Evolutionary conservation across 495 filamentous ascomycete genomes (phyloP), one percentile per base, ranked within the genome.

Genomic region (Penicillium salamii): DNA sequence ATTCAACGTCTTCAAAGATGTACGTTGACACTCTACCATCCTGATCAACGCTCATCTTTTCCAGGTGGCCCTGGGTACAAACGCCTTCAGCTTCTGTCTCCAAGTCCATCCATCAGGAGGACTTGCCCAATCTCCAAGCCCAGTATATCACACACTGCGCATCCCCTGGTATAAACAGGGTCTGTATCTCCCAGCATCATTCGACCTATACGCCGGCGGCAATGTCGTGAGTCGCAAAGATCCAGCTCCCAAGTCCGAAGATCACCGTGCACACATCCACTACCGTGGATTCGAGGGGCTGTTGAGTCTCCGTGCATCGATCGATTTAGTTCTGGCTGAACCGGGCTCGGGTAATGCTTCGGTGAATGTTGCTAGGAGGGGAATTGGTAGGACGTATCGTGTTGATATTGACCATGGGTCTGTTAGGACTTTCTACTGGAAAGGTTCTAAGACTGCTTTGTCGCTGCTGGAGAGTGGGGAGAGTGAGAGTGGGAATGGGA

Each of bases 1-100:
- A 5, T 48, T 48, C 45, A 48, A 48, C 14, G 34, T 48, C 20
- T 48, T 48, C 45, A 48, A 48, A 28, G 45, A 48, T 48, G 45
- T 48, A 39, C 3, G 45, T 19, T 45, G 23, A 20, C 5, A 19
- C 11, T 23, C 3, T 35, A 4, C 2, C 7, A 13, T 20, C 13
- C 17, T 19, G 8, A 41, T 21, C 13, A 32, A 42, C 5, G n/a
- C 31, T 35, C 13, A 45, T 14, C 14, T 12, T 21, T 15, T 17
- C 9, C 18, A 49, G 46, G 26, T 40, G 14, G 24, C 46, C 20
- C 26, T 49, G 1, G 46, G 46, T 19, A 40, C 37, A 23, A 33
- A 40, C 17, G 45, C 45, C 9, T 48, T 29, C 7, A 48, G 23
- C 23, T 48, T 49, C 18, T 42, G 38, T n/a, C 47, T 50, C 13